Conservation (phyloP, 75 land plant species). For the Cupressus sempervirens region DNA sequence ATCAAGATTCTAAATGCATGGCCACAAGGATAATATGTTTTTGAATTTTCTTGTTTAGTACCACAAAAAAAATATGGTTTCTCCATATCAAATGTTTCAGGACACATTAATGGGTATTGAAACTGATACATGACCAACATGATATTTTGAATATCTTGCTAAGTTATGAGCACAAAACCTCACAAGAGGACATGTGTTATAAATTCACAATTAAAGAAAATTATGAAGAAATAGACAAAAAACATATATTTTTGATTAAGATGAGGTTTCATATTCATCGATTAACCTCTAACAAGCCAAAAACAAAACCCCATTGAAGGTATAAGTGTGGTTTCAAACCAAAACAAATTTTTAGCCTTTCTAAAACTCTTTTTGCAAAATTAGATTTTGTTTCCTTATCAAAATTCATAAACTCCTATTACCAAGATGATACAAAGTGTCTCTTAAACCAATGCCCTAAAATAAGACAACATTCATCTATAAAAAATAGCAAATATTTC, state of each 20-base stretch:
- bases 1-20: neutral
- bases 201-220: neutral
- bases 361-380: too few relatives aligned
- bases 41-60: neutral
- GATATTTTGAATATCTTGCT: neutral
- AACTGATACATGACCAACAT: neutral
- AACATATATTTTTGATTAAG: neutral
- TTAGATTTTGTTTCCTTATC: too few relatives aligned
- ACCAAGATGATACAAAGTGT: too few relatives aligned
- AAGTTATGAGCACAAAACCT: neutral
- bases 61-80: neutral
- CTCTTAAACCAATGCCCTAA: too few relatives aligned
- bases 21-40: neutral
- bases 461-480: too few relatives aligned
- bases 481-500: too few relatives aligned
- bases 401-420: too few relatives aligned
- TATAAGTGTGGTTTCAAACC: too few relatives aligned
- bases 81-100: neutral
- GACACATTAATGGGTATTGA: neutral
- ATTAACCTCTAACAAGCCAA: neutral
- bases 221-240: neutral
- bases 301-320: too few relatives aligned
- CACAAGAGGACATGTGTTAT: neutral
- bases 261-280: neutral
- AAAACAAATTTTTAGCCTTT: too few relatives aligned